A percentile compares a stretch with the other conserved stretches of the same genome.
These are phyloP conservation scores for Moelleriella libera DNA, from an alignment of 2,329 filamentous ascomycete species.

Conservation along the genomic window DNA sequence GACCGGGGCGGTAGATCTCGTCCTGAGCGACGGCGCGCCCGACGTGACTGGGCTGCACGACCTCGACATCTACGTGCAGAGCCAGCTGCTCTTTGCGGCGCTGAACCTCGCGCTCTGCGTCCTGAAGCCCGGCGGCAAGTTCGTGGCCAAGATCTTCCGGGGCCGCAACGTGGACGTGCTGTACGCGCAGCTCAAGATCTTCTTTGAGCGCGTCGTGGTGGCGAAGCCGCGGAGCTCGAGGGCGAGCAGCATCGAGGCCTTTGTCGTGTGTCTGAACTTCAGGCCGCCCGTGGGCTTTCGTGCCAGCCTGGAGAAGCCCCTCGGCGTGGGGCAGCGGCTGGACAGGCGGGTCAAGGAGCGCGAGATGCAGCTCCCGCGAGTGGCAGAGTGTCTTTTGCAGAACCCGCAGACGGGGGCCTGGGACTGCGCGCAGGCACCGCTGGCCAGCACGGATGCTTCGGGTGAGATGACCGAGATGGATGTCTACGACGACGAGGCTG, in stretches of 20 bases:
- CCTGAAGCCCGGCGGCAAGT: slow-evolving; percentile 82
- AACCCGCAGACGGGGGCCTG: slow-evolving; percentile 29
- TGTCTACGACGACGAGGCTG: slow-evolving; percentile 34
- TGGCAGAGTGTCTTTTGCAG: slow-evolving; percentile 29
- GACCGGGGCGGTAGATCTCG: slow-evolving; percentile 74
- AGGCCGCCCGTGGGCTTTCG: slow-evolving; percentile 62
- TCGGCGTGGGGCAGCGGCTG: slow-evolving; percentile 49
- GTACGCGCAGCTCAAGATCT: slow-evolving; percentile 83
- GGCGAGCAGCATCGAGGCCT: slow-evolving; percentile 94
- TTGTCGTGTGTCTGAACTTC: slow-evolving; percentile 90
- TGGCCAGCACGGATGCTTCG: slow-evolving; percentile 8
- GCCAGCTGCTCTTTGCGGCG: slow-evolving; percentile 85
- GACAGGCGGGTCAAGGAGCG: slow-evolving; percentile 32
- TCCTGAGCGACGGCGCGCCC: slow-evolving; percentile 88
- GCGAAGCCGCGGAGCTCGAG: slow-evolving; percentile 88
- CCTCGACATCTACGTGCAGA: slow-evolving; percentile 95
- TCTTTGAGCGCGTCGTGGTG: slow-evolving; percentile 74
- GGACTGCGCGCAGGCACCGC: slow-evolving; percentile 14
- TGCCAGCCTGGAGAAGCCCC: slow-evolving; percentile 60
- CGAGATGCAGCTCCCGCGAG: slow-evolving; percentile 22
- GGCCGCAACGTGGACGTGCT: slow-evolving; percentile 91
- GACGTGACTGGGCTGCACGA: slow-evolving; percentile 96
- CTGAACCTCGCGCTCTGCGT: slow-evolving; percentile 89
- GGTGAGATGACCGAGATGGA: slow-evolving; percentile 30
- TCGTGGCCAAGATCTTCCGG: slow-evolving; percentile 95